Evolutionary conservation across 371 early-diverging fungal genomes (phyloP), one percentile per base, ranked within the genome.

Genomic region (Haplosporangium sp.): DNA sequence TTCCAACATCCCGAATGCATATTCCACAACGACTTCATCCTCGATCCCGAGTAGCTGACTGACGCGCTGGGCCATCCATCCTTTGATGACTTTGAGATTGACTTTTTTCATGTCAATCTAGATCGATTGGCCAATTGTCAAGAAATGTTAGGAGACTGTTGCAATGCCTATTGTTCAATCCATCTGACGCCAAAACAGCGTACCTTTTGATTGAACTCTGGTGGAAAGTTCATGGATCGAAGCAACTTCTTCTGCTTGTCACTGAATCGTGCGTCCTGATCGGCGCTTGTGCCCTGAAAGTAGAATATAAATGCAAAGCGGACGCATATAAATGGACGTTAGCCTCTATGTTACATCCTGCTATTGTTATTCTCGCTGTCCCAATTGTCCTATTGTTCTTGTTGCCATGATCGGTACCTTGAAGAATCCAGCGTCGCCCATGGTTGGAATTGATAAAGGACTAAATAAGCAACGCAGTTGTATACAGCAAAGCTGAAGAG

Each of bases 21-120:
- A 95, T 55, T 95, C 95, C 51, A 94, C 85, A 5, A 97, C 90
- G 4, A 98, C 90, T 66, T 98, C 99, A 82, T 98, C 99, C 61
- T 98, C 99, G 47, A 96, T 83, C 2, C 96, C 96, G 41, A 98
- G 86, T 12, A 95, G 64, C 42, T 93, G 90, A 29, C 84, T 86
- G n/a, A 97, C 83, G 62, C 89, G 88, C 61, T 83, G 85, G 5
- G 91, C 83, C 55, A 97, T 92, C 98, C 99, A 98, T 55, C 92
- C 85, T 74, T 91, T 83, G 67, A 96, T 85, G 56, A 94, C 89
- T 20, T 84, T 69, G 74, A 96, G 57, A 68, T 96, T 94, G 47
- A 98, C 95, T 66, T 95, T 96, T 66, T 89, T 89, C 80, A 96
- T 90, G 74, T 97, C 91, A 41, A 98, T 92, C 94, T 91, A 74